These are phyloP conservation scores for Trichoderma koningii DNA, from an alignment of 2,329 filamentous ascomycete genomes.

Conservation along the genomic window DNA sequence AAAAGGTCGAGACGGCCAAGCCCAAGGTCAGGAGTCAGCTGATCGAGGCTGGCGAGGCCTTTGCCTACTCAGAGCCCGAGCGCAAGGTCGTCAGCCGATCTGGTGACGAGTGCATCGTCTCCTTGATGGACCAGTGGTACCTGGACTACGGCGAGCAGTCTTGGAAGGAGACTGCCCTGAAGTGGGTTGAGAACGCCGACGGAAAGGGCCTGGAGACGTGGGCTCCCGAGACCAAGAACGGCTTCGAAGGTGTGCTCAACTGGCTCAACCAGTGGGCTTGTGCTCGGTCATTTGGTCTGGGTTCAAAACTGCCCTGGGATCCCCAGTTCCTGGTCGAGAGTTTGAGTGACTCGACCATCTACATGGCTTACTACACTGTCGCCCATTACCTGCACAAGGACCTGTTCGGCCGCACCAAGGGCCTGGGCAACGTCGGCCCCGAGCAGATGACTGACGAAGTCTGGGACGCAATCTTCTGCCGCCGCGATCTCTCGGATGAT, in stretches of 20 bases:
- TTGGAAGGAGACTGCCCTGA: slow-evolving; percentile 76
- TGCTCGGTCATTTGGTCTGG: slow-evolving; percentile 85
- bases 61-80: slow-evolving; percentile 92
- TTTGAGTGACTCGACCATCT: slow-evolving; percentile 89
- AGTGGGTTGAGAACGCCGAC: slow-evolving; percentile 68
- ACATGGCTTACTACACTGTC: slow-evolving; percentile 79
- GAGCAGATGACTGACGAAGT: slow-evolving; percentile 94
- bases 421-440: slow-evolving; percentile 67
- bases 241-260: slow-evolving; percentile 80
- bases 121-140: slow-evolving; percentile 96
- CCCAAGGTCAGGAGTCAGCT: slow-evolving; percentile 78
- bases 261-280: slow-evolving; percentile 98
- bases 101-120: slow-evolving; percentile 89
- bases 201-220: slow-evolving; percentile 76
- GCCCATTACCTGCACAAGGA: slow-evolving; percentile 75
- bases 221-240: slow-evolving; percentile 72
- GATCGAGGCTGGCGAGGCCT: slow-evolving; percentile 75
- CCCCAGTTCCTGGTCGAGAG: slow-evolving; percentile 86
- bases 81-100: slow-evolving; percentile 85
- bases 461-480: slow-evolving; percentile 93
- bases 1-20: slow-evolving; percentile 84
- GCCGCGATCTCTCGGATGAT: slow-evolving; percentile 68
- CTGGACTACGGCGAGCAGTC: slow-evolving; percentile 90
- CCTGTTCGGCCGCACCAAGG: slow-evolving; percentile 76
- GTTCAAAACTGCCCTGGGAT: slow-evolving; percentile 95